Evolutionary conservation across 2,329 filamentous ascomycete species (phyloP).

Genomic region (Paecilomyces dactylethromorphus): DNA sequence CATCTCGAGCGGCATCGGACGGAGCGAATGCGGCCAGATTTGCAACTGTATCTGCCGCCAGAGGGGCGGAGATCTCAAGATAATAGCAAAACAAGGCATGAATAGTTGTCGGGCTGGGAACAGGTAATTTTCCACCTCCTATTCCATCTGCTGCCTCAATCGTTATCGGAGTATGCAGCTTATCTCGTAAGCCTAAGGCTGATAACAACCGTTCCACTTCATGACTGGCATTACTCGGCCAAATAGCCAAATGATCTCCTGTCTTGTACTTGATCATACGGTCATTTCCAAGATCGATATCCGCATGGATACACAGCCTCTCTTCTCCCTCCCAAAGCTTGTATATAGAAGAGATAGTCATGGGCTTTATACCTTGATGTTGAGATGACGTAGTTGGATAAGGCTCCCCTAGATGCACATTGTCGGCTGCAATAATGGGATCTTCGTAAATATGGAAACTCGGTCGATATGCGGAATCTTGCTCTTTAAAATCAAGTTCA

Average conservation of each 20-base stretch:
- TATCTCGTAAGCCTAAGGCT: slow-evolving; percentile 19
- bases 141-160: background rate
- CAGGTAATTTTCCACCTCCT: background rate
- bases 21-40: slow-evolving; percentile 3
- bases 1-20: too few relatives aligned
- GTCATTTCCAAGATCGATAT: slow-evolving; percentile 28
- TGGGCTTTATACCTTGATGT: too few relatives aligned
- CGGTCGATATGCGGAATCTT: too few relatives aligned
- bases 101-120: background rate
- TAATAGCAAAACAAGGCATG: background rate
- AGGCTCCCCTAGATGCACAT: too few relatives aligned
- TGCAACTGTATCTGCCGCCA: slow-evolving; percentile 10
- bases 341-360: background rate
- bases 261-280: slow-evolving; percentile 32
- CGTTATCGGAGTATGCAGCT: slow-evolving; percentile 9
- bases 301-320: slow-evolving; percentile 31
- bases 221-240: slow-evolving; percentile 31
- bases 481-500: background rate
- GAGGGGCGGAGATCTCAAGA: background rate
- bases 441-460: too few relatives aligned
- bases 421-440: too few relatives aligned
- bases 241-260: slow-evolving; percentile 37
- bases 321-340: background rate
- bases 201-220: slow-evolving; percentile 26
- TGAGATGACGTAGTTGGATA: too few relatives aligned